A percentile compares a stretch with the other conserved stretches of the same genome.
phyloP scores from a whole-genome alignment of 768 basidiomycete genomes.

The Xerocomellus chrysenteron region DNA sequence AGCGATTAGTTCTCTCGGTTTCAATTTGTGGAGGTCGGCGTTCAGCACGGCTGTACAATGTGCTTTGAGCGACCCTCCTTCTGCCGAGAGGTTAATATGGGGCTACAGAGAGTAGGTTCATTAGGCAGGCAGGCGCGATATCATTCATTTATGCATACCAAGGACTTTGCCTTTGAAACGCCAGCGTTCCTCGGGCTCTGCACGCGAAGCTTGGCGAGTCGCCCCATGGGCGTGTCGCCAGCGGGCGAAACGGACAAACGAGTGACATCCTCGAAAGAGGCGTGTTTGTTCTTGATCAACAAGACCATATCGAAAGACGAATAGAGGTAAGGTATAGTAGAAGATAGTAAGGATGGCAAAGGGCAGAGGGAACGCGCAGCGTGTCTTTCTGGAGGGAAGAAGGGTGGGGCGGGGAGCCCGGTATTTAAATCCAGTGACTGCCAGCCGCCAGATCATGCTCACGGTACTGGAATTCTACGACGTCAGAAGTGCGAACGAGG shows the following conservation, averaged over 20 bases:
- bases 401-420: neutral
- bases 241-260: slow-evolving; percentile 6
- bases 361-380: neutral
- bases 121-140: neutral
- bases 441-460: neutral
- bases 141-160: neutral
- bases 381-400: neutral
- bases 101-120: slow-evolving; percentile 1
- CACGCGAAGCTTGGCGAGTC: neutral
- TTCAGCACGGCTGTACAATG: slow-evolving; percentile 2
- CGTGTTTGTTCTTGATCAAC: slow-evolving; percentile 17
- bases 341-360: neutral
- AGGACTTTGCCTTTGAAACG: slow-evolving; percentile 8
- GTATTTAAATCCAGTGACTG: neutral
- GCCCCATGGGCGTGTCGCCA: neutral
- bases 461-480: neutral
- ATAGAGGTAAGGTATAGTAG: neutral
- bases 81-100: neutral
- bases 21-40: neutral
- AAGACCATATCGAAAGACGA: slow-evolving; percentile 10
- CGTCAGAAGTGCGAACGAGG: neutral
- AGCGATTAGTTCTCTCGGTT: neutral
- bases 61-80: slow-evolving; percentile 2
- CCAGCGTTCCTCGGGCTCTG: slow-evolving; percentile 5
- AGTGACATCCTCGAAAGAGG: slow-evolving; percentile 12